Evolutionary conservation across 2,329 filamentous ascomycete species (phyloP).

Genomic region (Neospermospora avenae): DNA sequence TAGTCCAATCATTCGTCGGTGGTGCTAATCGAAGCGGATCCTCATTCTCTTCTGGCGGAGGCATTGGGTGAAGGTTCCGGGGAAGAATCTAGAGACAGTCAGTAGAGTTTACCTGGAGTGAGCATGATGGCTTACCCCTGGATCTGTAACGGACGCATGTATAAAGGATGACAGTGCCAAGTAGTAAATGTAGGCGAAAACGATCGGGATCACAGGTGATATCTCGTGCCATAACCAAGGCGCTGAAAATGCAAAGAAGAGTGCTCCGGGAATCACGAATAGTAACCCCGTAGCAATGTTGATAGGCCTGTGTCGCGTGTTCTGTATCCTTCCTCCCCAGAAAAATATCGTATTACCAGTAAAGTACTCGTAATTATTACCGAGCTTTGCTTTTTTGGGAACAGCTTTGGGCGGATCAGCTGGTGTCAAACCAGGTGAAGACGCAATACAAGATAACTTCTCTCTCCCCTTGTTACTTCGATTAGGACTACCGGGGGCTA

Average conservation of each 20-base stretch:
- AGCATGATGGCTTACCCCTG: conserved; percentile 65
- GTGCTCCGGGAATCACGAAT: conserved; percentile 70
- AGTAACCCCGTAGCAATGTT: conserved; percentile 83
- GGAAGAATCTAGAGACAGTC: conserved; percentile 72
- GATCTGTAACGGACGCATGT: conserved; percentile 88
- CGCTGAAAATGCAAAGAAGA: conserved; percentile 85
- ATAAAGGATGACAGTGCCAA: conserved; percentile 90
- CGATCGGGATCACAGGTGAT: conserved; percentile 81
- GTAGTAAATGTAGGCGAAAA: conserved; percentile 89
- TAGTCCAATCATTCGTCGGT: conserved; percentile 87
- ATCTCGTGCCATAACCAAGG: conserved; percentile 81
- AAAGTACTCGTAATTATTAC: conserved; percentile 88
- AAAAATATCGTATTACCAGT: conserved; percentile 91
- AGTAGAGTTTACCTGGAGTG: conserved; percentile 8
- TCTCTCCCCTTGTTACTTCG: conserved; percentile 67
- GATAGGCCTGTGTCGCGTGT: conserved; percentile 81
- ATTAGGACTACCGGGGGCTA: conserved; percentile 46
- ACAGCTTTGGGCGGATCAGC: conserved; percentile 39
- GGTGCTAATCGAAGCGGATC: conserved; percentile 81
- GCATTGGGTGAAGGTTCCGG: conserved; percentile 85
- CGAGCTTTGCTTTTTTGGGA: conserved; percentile 41
- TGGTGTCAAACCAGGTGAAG: conserved; percentile 63
- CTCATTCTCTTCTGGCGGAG: conserved; percentile 68
- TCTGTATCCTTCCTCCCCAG: conserved; percentile 80
- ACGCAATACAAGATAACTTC: conserved; percentile 77